Base-by-base conservation (phyloP, 495 filamentous ascomycete genomes). In the Aspergillus olivimuriae region DNA sequence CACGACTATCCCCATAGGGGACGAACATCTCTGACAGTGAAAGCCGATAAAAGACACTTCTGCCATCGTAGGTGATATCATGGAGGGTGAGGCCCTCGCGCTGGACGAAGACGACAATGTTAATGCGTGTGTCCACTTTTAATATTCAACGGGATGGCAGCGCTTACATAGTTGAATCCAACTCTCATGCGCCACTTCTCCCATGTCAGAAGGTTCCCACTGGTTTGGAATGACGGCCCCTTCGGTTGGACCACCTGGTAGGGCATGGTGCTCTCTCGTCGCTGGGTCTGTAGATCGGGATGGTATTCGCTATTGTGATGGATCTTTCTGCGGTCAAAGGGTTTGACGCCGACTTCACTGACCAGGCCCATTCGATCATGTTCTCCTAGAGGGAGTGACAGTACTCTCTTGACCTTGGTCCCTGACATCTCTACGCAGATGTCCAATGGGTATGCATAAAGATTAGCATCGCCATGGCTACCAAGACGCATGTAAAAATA, bases 401-500 rank as follows among this genome's bases (percentile, higher is more conserved):
- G 60, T 23, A 75, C 56, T 21, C 65, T 60, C 28, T 56, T 76
- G 1, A 89, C 77, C 39, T 77, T 72, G 53, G 77, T 67, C 10
- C 71, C 73, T 0, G 76, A 74, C 41, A 80, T 74, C 24, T 90
- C 66, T 5, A 87, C 82, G 1, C 81, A 43, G 68, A 88, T 44
- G 82, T 82, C 36, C 4, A 92, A 68, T 0, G 87, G 87, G 40
- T 85, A 80, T 1, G 86, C 80, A 60, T 94, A 94, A 55, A 87
- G 80, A 51, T 89, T 90, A 23, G 56, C 54, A 15, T 70, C 64
- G 0, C 34, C 45, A 14, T 59, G 37, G 9, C 55, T 48, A 2
- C 49, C 14, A 1, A 57, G 41, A 4, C 53, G 41, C 52, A 63
- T 56, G 30, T 66, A 67, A 8, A 68, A 57, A 34, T 46, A 67